Evolutionary conservation across 495 filamentous ascomycete species (phyloP), one percentile per base, ranked within the genome.

Genomic region (Jackrogersella multiformis): DNA sequence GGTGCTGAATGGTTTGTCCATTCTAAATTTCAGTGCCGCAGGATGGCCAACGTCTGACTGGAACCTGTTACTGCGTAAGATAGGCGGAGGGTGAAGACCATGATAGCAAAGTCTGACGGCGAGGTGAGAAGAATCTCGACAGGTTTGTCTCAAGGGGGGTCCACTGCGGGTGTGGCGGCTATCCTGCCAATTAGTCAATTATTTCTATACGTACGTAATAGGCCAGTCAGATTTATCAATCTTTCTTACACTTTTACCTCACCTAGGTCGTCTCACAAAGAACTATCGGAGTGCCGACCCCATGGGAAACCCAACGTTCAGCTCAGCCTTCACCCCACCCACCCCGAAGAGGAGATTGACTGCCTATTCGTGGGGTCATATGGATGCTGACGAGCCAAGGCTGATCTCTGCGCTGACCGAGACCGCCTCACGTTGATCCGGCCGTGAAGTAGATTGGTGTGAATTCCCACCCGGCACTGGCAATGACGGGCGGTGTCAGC

Each of bases 351-450:
- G 20, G 35, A 49, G 41, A 18, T 46, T 41, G 49, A 6, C 30
- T 49, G 42, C 55, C 48, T 54, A 61, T 69, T 69, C 66, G 66
- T 64, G 66, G 66, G 66, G 66, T 69, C 55, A 59, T 65, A 64
- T 60, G 54, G 38, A 51, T 69, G 61, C 60, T 69, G 66, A 69
- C 66, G 35, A 51, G 61, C 61, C 56, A 64, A 65, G 66, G 39
- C 55, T 49, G 36, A 56, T 69, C 35, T 60, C 49, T 61, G 12
- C 46, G 60, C 66, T 69, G 66, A 64, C 56, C 44, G 65, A 30
- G 38, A 53, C 66, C 61, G 66, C 66, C 66, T 69, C 66, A 61
- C 66, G 61, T 61, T 64, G 61, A 60, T 62, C 51, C 51, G 61
- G 44, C 34, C 10, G 42, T 28, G 24, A 36, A 61, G 10, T 42